Conservation (phyloP, 495 filamentous ascomycete species). For the Daldinia grandis region DNA sequence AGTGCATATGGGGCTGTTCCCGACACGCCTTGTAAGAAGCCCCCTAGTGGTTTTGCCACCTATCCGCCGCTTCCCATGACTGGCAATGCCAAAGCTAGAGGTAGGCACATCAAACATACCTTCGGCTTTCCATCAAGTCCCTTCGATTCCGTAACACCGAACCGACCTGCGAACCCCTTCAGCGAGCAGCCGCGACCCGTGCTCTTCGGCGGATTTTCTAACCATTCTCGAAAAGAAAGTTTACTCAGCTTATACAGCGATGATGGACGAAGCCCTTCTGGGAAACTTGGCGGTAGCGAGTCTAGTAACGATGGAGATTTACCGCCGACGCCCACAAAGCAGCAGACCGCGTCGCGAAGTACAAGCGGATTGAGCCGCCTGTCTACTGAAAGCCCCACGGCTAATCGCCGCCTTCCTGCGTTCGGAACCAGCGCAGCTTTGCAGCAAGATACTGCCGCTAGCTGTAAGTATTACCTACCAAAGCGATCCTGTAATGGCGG, state of each 20-base stretch:
- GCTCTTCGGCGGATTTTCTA: conserved; percentile 49
- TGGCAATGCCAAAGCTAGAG: conserved; percentile 58
- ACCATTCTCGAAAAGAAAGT: conserved; percentile 71
- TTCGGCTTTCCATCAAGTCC: conserved; percentile 65
- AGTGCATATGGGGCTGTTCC: conserved; percentile 65
- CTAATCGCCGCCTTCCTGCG: conserved; percentile 42
- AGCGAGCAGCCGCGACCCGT: conserved; percentile 44
- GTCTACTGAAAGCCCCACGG: conserved; percentile 45
- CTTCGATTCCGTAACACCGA: conserved; percentile 52
- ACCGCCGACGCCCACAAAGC: conserved; percentile 92
- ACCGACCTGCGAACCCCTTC: conserved; percentile 31
- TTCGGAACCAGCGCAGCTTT: conserved; percentile 29
- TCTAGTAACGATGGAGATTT: conserved; percentile 71
- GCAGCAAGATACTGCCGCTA: conserved; percentile 37
- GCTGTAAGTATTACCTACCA: conserved; percentile 55
- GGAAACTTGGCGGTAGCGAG: conserved; percentile 63
- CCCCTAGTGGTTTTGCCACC: conserved; percentile 69
- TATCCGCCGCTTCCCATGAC: conserved; percentile 60
- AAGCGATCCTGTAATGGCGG: conserved; percentile 28
- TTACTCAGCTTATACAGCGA: conserved; percentile 81
- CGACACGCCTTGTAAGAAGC: conserved; percentile 94
- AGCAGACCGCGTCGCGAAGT: conserved; percentile 39
- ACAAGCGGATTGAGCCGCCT: conserved; percentile 38
- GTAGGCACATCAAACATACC: conserved; percentile 52
- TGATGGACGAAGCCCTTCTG: conserved; percentile 63